Evolutionary conservation across 441 rosid species (phyloP).

Genomic region (Erysimum cheiri): DNA sequence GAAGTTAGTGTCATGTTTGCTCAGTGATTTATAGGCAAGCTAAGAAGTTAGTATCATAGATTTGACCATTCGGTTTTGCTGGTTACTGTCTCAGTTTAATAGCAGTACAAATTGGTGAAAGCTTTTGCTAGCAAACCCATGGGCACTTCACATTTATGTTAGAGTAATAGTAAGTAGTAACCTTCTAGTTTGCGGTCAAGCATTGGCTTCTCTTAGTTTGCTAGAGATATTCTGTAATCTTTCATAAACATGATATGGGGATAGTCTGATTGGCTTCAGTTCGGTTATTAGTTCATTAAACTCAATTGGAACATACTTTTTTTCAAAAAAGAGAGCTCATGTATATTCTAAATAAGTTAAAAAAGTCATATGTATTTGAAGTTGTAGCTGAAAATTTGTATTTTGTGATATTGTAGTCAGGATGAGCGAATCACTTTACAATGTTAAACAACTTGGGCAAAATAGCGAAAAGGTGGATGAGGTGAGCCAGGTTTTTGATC

Average conservation of each 20-base stretch:
- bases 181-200: slow-evolving; percentile 11
- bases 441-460: slow-evolving; percentile 66
- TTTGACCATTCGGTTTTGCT: neutral
- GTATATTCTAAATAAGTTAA: neutral
- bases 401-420: slow-evolving; percentile 63
- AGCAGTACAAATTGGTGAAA: slow-evolving; percentile 2
- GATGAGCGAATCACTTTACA: slow-evolving; percentile 88
- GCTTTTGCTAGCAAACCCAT: neutral
- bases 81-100: neutral
- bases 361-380: slow-evolving; percentile 14
- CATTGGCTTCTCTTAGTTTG: slow-evolving; percentile 11
- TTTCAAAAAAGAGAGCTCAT: neutral
- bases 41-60: slow-evolving; percentile 8
- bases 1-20: neutral
- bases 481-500: slow-evolving; percentile 50
- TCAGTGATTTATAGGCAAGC: neutral
- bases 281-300: neutral
- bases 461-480: slow-evolving; percentile 55
- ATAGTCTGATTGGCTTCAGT: neutral
- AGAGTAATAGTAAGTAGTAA: neutral
- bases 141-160: slow-evolving; percentile 3
- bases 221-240: neutral
- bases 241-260: neutral
- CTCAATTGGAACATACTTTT: neutral
- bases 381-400: slow-evolving; percentile 31